Base-by-base conservation (phyloP, 495 filamentous ascomycete genomes). In the Xylaria venustula region DNA sequence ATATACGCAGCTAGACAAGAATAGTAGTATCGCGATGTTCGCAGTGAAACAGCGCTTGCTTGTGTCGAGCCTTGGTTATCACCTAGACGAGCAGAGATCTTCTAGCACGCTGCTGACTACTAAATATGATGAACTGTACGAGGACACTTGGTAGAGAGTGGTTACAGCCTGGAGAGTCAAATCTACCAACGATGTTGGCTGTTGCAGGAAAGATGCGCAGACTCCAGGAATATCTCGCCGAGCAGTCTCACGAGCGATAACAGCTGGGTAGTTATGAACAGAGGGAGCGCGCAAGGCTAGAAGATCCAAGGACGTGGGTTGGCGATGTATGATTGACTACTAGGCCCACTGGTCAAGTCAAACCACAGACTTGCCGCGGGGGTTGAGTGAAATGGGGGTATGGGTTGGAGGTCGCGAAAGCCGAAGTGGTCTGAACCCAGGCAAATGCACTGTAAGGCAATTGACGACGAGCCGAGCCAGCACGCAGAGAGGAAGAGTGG, bases 31-130 rank as follows among this genome's bases (percentile, higher is more conserved):
- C 49, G 58, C 49, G 3, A 47, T 4, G 44, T 47, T 47, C 7
- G 58, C 46, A 59, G 42, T 30, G 46, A 15, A 50, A 41, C 17
- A 51, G 23, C 14, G 34, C 30, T 23, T 15, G 32, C 56, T 51
- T 26, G 28, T n/a, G 20, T 26, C 9, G 15, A n/a, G 19, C 34
- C 34, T 61, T 54, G 40, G 41, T 15, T 47, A 53, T 54, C 58
- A 61, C 58, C 58, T 32, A 48, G 50, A 61, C 42, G 58, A 54
- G 58, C 50, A 53, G 58, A 54, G 34, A 42, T 48, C 30, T 60
- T 61, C 58, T 61, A 61, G 58, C 58, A 61, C 58, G 58, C 42
- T 54, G 49, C 47, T 41, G 58, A 61, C 58, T 54, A 61, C 58
- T 61, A 46, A 46, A 47, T 54, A 61, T 61, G 51, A 53, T 20